phyloP scores from a whole-genome alignment of 345 rosid genomes.

The Populus davidiana region DNA sequence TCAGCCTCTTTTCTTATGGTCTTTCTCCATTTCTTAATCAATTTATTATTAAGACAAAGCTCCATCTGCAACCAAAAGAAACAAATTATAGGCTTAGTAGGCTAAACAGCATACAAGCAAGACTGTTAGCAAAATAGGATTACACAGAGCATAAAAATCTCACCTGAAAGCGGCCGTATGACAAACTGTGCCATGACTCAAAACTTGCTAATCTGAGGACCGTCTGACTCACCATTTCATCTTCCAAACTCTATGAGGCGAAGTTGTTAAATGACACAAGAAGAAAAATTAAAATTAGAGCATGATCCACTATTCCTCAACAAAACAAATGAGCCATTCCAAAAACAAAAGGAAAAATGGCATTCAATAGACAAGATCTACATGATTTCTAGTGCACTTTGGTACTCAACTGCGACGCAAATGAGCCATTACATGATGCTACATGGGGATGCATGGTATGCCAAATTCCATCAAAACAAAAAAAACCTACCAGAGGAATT shows the following conservation, averaged over 20 bases:
- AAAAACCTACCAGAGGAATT: too few relatives aligned
- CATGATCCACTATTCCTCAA: neutral
- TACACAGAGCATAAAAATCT: conserved; percentile 2
- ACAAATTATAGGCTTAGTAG: conserved; percentile 1
- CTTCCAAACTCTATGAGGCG: conserved; percentile 86
- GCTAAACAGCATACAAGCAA: conserved; percentile 3
- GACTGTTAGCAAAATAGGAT: neutral
- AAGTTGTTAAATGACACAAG: neutral
- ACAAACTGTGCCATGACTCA: conserved; percentile 86
- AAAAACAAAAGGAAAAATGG: too few relatives aligned
- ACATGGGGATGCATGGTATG: too few relatives aligned
- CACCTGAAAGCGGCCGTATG: conserved; percentile 96
- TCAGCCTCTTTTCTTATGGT: conserved; percentile 71
- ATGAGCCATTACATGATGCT: too few relatives aligned
- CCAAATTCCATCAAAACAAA: too few relatives aligned
- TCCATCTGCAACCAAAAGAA: conserved; percentile 65
- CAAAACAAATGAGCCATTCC: neutral
- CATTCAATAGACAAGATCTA: too few relatives aligned
- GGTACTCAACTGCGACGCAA: too few relatives aligned
- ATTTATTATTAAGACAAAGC: conserved; percentile 76
- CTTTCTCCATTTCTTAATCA: conserved; percentile 87
- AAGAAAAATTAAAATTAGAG: neutral
- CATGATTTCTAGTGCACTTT: too few relatives aligned
- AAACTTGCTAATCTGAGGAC: conserved; percentile 80
- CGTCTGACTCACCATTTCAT: conserved; percentile 79